phyloP scores from a whole-genome alignment of 208 protist species.

The Trypanosoma congolense region DNA sequence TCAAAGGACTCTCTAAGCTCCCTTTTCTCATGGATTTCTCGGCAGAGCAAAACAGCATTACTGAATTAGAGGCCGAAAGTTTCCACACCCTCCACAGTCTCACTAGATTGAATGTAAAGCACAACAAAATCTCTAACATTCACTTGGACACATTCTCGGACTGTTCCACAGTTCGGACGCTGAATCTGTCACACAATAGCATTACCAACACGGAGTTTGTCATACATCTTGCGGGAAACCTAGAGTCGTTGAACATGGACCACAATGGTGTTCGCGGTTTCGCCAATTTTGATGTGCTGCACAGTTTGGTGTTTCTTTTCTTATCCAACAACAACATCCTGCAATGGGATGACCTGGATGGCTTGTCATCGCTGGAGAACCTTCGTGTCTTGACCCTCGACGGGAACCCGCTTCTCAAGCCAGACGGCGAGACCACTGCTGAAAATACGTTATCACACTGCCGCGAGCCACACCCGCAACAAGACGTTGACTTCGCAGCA shows the following conservation, averaged over 20 bases:
- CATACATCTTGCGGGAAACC: slow-evolving; percentile 33
- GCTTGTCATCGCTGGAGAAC: slow-evolving; percentile 16
- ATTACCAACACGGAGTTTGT: slow-evolving; percentile 42
- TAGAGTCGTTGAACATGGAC: slow-evolving; percentile 53
- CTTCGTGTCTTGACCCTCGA: slow-evolving; percentile 34
- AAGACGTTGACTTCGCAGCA: slow-evolving; percentile 18
- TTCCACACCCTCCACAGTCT: slow-evolving; percentile 28
- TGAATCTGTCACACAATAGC: slow-evolving; percentile 62
- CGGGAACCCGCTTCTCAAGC: slow-evolving; percentile 34
- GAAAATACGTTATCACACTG: not conserved
- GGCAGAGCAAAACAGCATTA: slow-evolving; percentile 43
- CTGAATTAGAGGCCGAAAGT: slow-evolving; percentile 22
- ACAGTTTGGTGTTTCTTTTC: slow-evolving; percentile 33
- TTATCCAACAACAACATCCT: slow-evolving; percentile 39
- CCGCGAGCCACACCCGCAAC: not conserved
- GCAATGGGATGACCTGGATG: slow-evolving; percentile 28
- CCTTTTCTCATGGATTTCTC: slow-evolving; percentile 59
- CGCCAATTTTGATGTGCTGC: slow-evolving; percentile 26
- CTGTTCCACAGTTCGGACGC: slow-evolving; percentile 30
- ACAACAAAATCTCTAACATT: slow-evolving; percentile 44
- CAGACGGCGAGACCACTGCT: not conserved
- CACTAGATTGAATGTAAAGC: slow-evolving; percentile 34
- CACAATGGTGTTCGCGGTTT: slow-evolving; percentile 47
- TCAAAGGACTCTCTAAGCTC: slow-evolving; percentile 45
- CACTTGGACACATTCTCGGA: slow-evolving; percentile 45